Evolutionary conservation across 192 early-diverging fungal species (phyloP).

Genomic region (Coemansia sp.): DNA sequence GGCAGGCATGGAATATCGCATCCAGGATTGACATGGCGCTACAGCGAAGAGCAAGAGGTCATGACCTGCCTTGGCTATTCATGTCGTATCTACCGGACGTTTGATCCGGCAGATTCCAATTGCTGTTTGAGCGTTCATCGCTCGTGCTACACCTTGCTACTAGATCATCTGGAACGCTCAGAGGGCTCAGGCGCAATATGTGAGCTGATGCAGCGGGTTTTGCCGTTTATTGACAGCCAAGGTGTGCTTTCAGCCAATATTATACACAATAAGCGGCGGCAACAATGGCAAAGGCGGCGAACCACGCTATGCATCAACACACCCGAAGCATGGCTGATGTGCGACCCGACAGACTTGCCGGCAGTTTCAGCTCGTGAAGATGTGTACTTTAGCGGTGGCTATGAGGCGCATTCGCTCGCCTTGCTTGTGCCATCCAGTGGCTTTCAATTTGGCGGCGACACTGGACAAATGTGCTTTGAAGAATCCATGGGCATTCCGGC

Average conservation of each 20-base stretch:
- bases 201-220: slow-evolving; percentile 25
- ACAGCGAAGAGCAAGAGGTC: slow-evolving; percentile 27
- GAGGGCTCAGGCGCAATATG: slow-evolving; percentile 16
- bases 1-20: slow-evolving; percentile 44
- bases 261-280: slow-evolving; percentile 3
- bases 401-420: slow-evolving; percentile 6
- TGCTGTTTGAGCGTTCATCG: slow-evolving; percentile 46
- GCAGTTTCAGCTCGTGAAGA: neutral
- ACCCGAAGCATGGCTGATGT: slow-evolving; percentile 27
- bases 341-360: slow-evolving; percentile 50
- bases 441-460: neutral
- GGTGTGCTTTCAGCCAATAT: slow-evolving; percentile 18
- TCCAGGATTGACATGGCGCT: slow-evolving; percentile 46
- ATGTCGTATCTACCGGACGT: slow-evolving; percentile 29
- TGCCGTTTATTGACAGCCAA: slow-evolving; percentile 16
- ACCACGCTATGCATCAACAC: neutral
- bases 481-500: slow-evolving; percentile 11
- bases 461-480: slow-evolving; percentile 5
- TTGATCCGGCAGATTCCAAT: slow-evolving; percentile 16
- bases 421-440: slow-evolving; percentile 12
- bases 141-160: slow-evolving; percentile 42
- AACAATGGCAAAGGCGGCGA: neutral
- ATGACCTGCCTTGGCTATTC: slow-evolving; percentile 46
- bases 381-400: neutral
- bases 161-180: slow-evolving; percentile 30